Percentiles rank a stretch among this genome's conserved stretches.
These are phyloP conservation scores for Saussurea involucrata DNA, from an alignment of 129 eudicot genomes.

Conservation along the genomic window DNA sequence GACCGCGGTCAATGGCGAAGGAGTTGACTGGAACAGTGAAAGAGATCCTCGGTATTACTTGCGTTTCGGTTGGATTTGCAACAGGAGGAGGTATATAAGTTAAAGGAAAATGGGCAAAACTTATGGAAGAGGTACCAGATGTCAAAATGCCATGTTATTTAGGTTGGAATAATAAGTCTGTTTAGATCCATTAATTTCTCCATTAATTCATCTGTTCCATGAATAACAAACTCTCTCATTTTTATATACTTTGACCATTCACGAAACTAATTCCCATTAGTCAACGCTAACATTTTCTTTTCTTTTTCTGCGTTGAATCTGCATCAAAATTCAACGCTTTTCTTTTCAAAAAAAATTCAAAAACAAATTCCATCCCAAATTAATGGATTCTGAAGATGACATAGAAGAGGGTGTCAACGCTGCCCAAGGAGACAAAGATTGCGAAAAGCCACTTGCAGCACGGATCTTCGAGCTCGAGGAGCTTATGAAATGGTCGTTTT, in stretches of 20 bases:
- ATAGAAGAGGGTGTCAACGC: slow-evolving; percentile 23
- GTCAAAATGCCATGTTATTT: slow-evolving; percentile 2
- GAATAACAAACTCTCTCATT: slow-evolving; percentile 2
- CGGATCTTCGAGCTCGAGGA: slow-evolving; percentile 41
- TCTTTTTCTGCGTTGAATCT: slow-evolving; percentile 13
- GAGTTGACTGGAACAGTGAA: slow-evolving; percentile 61
- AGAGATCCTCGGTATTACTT: slow-evolving; percentile 68
- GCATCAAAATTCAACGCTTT: slow-evolving; percentile 16
- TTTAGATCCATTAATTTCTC: slow-evolving; percentile 29
- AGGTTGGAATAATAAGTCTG: slow-evolving; percentile 25
- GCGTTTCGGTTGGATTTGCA: slow-evolving; percentile 75
- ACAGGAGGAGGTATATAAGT: slow-evolving; percentile 30
- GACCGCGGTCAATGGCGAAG: slow-evolving; percentile 63
- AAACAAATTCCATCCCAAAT: background rate
- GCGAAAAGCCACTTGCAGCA: slow-evolving; percentile 49
- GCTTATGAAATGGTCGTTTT: slow-evolving; percentile 59
- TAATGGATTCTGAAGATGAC: slow-evolving; percentile 27
- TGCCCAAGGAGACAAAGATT: slow-evolving; percentile 18
- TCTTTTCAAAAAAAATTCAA: slow-evolving; percentile 6
- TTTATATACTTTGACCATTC: slow-evolving; percentile 15
- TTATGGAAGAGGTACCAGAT: slow-evolving; percentile 9
- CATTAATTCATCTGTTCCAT: slow-evolving; percentile 31
- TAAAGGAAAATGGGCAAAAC: background rate
- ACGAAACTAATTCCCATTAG: slow-evolving; percentile 22
- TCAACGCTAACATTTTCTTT: slow-evolving; percentile 12